Conservation (phyloP, 768 basidiomycete species). For the Guyanaporus albipodus region DNA sequence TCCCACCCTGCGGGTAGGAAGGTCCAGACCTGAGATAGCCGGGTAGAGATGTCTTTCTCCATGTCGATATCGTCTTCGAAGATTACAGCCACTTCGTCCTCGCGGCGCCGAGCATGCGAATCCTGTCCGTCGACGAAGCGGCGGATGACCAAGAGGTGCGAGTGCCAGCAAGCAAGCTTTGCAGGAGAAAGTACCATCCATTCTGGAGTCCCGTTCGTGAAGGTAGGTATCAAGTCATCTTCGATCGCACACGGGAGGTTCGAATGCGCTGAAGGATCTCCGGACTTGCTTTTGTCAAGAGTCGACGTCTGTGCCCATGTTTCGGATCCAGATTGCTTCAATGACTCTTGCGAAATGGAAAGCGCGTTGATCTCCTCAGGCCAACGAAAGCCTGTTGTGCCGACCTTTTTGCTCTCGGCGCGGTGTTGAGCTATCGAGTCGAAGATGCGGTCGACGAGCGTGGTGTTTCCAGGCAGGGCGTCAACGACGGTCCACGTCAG, state of each 20-base stretch:
- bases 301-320: constrained; percentile 11
- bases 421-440: constrained; percentile 35
- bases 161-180: constrained; percentile 70
- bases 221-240: constrained; percentile 37
- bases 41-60: constrained; percentile 54
- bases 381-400: constrained; percentile 33
- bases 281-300: not conserved
- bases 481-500: constrained; percentile 53
- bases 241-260: constrained; percentile 41
- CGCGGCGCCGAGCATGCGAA: constrained; percentile 1
- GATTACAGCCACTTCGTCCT: constrained; percentile 45
- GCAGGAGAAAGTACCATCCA: constrained; percentile 53
- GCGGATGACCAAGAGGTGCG: constrained; percentile 54
- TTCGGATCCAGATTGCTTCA: constrained; percentile 20
- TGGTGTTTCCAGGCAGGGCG: constrained; percentile 41
- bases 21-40: constrained; percentile 44
- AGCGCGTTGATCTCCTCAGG: constrained; percentile 35
- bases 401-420: not conserved
- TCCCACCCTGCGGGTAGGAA: constrained; percentile 64
- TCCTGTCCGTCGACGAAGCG: constrained; percentile 35
- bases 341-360: constrained; percentile 6
- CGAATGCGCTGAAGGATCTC: not conserved
- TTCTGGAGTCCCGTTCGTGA: constrained; percentile 36
- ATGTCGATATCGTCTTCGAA: constrained; percentile 80
- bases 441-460: constrained; percentile 39